These are phyloP conservation scores for Ramalina intermedia DNA, from an alignment of 495 filamentous ascomycete species.

Conservation along the genomic window DNA sequence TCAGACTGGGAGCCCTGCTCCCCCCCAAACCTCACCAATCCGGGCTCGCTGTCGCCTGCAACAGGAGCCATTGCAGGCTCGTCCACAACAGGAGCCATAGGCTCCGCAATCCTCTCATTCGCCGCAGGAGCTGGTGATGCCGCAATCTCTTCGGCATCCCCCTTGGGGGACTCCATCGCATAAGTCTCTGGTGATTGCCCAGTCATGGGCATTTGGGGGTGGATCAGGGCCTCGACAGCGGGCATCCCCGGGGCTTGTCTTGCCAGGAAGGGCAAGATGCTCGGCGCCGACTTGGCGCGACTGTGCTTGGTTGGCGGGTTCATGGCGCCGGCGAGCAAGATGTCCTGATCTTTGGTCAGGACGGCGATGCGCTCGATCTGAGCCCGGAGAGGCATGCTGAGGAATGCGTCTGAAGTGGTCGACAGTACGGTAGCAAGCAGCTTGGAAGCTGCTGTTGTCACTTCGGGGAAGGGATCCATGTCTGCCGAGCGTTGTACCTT, in stretches of 20 bases:
- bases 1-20: constrained; percentile 10
- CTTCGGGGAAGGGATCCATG: constrained; percentile 11
- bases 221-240: constrained; percentile 56
- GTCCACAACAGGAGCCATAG: not conserved
- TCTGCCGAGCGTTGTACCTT: not conserved
- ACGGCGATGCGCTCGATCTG: constrained; percentile 69
- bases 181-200: not conserved
- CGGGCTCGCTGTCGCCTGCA: not conserved
- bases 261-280: constrained; percentile 64
- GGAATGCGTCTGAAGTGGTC: constrained; percentile 42
- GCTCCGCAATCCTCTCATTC: not conserved
- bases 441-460: constrained; percentile 33
- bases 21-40: constrained; percentile 5
- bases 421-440: constrained; percentile 50
- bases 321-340: constrained; percentile 65
- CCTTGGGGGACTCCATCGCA: not conserved
- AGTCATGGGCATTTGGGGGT: constrained; percentile 48
- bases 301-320: constrained; percentile 53
- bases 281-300: constrained; percentile 39
- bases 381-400: constrained; percentile 48
- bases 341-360: constrained; percentile 44
- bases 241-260: constrained; percentile 41
- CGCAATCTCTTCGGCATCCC: not conserved
- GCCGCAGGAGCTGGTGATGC: not conserved
- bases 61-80: constrained; percentile 4